A percentile compares a stretch with the other conserved stretches of the same genome.
Conservation (phyloP, 768 basidiomycete genomes). For the Paxillus involutus region DNA sequence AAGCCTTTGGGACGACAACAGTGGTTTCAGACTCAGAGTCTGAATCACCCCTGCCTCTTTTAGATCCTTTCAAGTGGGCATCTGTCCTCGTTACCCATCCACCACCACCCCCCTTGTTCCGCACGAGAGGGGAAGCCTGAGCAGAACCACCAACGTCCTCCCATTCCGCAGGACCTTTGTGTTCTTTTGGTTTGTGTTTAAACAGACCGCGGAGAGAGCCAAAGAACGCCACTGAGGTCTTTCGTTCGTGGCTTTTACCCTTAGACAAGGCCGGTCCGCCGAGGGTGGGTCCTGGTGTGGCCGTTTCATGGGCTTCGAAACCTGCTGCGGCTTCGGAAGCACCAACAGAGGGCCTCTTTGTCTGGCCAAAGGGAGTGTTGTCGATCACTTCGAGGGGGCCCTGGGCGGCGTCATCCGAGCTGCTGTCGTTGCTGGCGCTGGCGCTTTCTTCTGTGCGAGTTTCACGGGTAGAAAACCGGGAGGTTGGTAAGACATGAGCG, state of each 20-base stretch:
- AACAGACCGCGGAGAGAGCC: slow-evolving; percentile 29
- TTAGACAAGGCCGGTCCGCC: not conserved
- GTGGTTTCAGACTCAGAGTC: slow-evolving; percentile 14
- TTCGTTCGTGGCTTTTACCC: slow-evolving; percentile 17
- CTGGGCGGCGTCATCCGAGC: slow-evolving; percentile 14
- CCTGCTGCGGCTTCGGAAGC: not conserved
- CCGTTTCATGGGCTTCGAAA: not conserved
- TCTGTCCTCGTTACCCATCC: slow-evolving; percentile 32
- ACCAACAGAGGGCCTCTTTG: slow-evolving; percentile 10
- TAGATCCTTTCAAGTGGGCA: slow-evolving; percentile 9
- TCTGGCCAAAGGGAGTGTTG: slow-evolving; percentile 22
- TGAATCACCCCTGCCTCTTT: slow-evolving; percentile 3
- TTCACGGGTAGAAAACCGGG: not conserved
- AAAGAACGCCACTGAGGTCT: slow-evolving; percentile 21
- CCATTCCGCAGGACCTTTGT: slow-evolving; percentile 3
- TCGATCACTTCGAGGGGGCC: slow-evolving; percentile 24
- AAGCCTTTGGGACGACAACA: no score
- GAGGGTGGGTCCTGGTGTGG: not conserved
- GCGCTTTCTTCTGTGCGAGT: not conserved
- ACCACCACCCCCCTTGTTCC: not conserved
- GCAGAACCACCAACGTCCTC: slow-evolving; percentile 1
- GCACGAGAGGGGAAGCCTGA: not conserved
- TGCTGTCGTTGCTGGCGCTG: slow-evolving; percentile 7
- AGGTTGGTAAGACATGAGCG: not conserved
- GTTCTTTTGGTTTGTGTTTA: slow-evolving; percentile 18